Evolutionary conservation across 169 alveolate genomes (phyloP).

Genomic region (Neospora caninum): DNA sequence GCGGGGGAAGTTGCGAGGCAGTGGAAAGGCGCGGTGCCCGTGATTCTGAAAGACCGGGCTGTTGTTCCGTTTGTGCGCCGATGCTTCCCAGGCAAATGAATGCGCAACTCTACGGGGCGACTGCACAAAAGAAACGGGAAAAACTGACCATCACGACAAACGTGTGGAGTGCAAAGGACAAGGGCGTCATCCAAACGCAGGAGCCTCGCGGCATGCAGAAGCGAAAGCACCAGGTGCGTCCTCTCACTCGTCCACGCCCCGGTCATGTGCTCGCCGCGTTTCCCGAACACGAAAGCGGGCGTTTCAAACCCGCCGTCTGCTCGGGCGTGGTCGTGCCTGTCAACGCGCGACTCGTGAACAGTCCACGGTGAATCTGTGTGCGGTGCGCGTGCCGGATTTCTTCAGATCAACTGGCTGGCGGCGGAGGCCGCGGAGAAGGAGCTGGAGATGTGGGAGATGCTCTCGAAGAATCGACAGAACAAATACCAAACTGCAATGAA

Average conservation of each 20-base stretch:
- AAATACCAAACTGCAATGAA: conserved; percentile 83
- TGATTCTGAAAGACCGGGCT: not conserved
- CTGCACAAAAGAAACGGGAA: conserved; percentile 29
- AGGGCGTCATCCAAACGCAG: conserved; percentile 35
- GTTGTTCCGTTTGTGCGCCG: not conserved
- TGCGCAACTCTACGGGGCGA: not conserved
- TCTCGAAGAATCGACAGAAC: conserved; percentile 78
- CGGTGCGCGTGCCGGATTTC: not conserved
- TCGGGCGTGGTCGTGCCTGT: too few species aligned
- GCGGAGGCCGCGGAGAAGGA: conserved; percentile 86
- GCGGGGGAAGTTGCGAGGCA: too few species aligned
- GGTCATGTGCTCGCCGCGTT: not conserved
- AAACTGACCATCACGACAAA: conserved; percentile 54
- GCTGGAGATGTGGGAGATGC: conserved; percentile 80
- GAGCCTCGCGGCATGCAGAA: conserved; percentile 65
- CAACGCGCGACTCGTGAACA: too few species aligned
- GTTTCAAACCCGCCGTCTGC: too few species aligned
- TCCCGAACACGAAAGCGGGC: not conserved
- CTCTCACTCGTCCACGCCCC: not conserved
- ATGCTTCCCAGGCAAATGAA: conserved; percentile 18
- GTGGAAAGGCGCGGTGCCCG: too few species aligned
- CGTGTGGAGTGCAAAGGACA: conserved; percentile 60
- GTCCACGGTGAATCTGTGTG: not conserved
- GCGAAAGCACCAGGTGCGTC: conserved; percentile 61
- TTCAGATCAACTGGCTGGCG: conserved; percentile 88